Percentiles rank a stretch among this genome's conserved stretches.
Conservation (phyloP, 106 monocot species). For the Allium sativum region DNA sequence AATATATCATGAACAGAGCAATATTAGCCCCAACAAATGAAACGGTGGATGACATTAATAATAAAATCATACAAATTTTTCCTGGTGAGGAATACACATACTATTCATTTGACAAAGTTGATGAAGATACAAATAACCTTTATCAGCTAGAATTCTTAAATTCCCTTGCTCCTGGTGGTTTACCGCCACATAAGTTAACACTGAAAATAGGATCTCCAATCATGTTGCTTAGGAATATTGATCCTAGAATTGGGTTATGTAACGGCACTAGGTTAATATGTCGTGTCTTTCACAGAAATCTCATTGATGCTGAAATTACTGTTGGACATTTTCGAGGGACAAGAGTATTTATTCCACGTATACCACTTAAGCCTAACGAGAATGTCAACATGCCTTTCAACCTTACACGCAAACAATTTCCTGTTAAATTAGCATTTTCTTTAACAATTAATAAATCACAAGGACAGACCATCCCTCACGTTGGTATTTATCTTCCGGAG, state of each 20-base stretch:
- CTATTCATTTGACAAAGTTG: background rate
- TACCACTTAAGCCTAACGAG: background rate
- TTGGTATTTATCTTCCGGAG: conserved; percentile 3
- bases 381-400: background rate
- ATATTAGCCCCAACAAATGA: background rate
- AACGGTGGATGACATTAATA: background rate
- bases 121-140: background rate
- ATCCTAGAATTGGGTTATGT: background rate
- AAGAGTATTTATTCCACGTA: background rate
- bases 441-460: conserved; percentile 3
- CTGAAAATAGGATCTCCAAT: background rate
- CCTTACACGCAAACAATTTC: conserved; percentile 1
- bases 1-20: background rate
- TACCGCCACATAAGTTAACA: background rate
- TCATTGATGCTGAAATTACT: background rate
- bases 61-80: background rate
- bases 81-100: background rate
- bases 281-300: background rate
- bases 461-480: background rate
- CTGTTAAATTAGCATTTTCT: background rate
- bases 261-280: background rate
- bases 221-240: background rate
- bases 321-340: background rate
- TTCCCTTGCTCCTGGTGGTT: background rate
- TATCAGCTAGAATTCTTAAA: background rate